Percentiles rank a stretch among this genome's conserved stretches.
Conservation (phyloP, 2,329 filamentous ascomycete genomes). For the Calonectria pteridis region DNA sequence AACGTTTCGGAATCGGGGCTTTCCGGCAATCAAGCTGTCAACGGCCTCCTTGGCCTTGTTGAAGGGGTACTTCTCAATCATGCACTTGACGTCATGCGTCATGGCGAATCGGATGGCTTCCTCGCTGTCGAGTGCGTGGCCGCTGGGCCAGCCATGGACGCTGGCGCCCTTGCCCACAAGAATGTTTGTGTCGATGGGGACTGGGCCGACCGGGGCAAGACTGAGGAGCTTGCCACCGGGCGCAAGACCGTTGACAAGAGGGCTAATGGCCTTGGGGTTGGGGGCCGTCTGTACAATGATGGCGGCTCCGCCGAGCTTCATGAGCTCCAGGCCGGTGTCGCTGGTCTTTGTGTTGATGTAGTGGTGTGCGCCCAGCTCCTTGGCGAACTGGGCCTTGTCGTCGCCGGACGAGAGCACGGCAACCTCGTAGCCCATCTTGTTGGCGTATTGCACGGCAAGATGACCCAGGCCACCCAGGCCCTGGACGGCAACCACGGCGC, state of each 20-base stretch:
- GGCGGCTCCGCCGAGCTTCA: constrained; percentile 70
- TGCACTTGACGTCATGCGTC: constrained; percentile 71
- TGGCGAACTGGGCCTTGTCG: constrained; percentile 76
- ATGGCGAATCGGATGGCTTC: constrained; percentile 76
- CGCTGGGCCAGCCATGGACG: constrained; percentile 74
- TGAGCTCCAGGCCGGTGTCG: constrained; percentile 62
- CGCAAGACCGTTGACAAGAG: constrained; percentile 66
- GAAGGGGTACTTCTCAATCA: constrained; percentile 75
- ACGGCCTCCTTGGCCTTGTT: constrained; percentile 61
- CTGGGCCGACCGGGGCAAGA: constrained; percentile 63
- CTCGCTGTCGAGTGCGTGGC: constrained; percentile 72
- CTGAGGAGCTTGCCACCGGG: constrained; percentile 69
- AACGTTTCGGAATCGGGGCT: constrained; percentile 61
- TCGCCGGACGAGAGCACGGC: constrained; percentile 76
- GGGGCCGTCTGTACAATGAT: constrained; percentile 74
- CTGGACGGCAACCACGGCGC: constrained; percentile 69
- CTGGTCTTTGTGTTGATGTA: constrained; percentile 65
- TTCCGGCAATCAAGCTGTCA: constrained; percentile 55
- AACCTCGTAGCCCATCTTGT: constrained; percentile 81
- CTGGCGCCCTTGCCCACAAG: constrained; percentile 66
- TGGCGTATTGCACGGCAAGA: constrained; percentile 81
- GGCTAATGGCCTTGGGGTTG: constrained; percentile 65
- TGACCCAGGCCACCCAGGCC: constrained; percentile 84
- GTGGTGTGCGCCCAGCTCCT: constrained; percentile 56
- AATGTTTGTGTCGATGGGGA: constrained; percentile 57